Evolutionary conservation across 495 filamentous ascomycete species (phyloP).

Genomic region (Talaromyces nanjingensis): DNA sequence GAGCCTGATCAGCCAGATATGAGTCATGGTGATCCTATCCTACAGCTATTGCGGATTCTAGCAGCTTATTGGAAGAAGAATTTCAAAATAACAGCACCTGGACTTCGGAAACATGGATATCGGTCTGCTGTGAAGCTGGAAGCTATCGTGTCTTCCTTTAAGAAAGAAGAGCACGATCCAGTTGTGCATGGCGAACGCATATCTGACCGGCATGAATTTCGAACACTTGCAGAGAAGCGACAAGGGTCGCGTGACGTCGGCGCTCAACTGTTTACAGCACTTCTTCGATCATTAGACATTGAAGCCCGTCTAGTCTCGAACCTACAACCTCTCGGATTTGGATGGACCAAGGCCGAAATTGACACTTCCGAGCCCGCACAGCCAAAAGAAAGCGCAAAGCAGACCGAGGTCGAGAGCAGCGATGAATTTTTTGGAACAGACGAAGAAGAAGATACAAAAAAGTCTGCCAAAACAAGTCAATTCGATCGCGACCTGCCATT

Average conservation of each 20-base stretch:
- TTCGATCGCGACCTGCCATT: slow-evolving; percentile 66
- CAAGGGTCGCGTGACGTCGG: slow-evolving; percentile 82
- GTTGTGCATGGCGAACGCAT: slow-evolving; percentile 71
- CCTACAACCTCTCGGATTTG: slow-evolving; percentile 84
- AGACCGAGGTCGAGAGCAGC: slow-evolving; percentile 12
- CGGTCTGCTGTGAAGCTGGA: slow-evolving; percentile 62
- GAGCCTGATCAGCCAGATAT: slow-evolving; percentile 65
- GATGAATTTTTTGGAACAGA: slow-evolving; percentile 7
- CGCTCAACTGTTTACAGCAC: slow-evolving; percentile 81
- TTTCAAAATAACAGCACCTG: slow-evolving; percentile 71
- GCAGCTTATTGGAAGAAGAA: slow-evolving; percentile 81
- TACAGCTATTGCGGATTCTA: slow-evolving; percentile 68
- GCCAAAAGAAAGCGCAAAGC: slow-evolving; percentile 15
- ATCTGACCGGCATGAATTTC: slow-evolving; percentile 55
- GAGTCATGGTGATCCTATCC: slow-evolving; percentile 74
- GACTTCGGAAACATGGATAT: slow-evolving; percentile 84
- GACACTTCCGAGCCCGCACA: slow-evolving; percentile 39
- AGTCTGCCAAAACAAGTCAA: slow-evolving; percentile 15
- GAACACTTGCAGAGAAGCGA: slow-evolving; percentile 59
- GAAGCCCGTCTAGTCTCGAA: slow-evolving; percentile 76
- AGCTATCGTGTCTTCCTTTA: slow-evolving; percentile 54
- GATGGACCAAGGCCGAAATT: slow-evolving; percentile 77
- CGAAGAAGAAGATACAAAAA: slow-evolving; percentile 10
- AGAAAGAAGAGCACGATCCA: slow-evolving; percentile 53
- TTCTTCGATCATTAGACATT: slow-evolving; percentile 75